Base-by-base conservation (phyloP, 2,329 filamentous ascomycete genomes). In the Trichoderma endophyticum region DNA sequence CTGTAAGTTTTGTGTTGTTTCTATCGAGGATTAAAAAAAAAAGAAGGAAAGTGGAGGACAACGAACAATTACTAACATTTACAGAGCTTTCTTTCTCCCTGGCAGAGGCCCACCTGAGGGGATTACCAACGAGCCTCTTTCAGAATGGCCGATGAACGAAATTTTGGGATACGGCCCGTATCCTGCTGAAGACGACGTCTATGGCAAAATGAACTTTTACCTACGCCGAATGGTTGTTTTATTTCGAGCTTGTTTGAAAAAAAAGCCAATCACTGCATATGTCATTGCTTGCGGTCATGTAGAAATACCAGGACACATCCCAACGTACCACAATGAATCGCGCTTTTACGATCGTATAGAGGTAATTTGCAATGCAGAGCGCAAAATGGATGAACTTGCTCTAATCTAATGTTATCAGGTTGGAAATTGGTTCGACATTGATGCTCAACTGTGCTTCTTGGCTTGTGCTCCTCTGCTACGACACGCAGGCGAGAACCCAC, bases 171-270 rank as follows among this genome's bases (percentile, higher is more conserved):
- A 74, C 28, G 3, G 34, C 0, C 70, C 43, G 14, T 71, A 73
- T 12, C 70, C 72, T 21, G 74, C 77, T 1, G 28, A 56, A 12
- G 76, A 77, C 11, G 78, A 79, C 60, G 73, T 76, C 5, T 79
- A 79, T 64, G 78, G 78, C 28, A 78, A 78, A 67, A 75, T 78
- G 74, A 78, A 76, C 14, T 77, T 74, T 69, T 79, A 76, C n/a
- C 60, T 79, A 5, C 74, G 76, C 18, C 57, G 74, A 26, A 15
- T 75, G 39, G 72, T 75, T 15, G 32, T 76, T 6, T 30, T 24
- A 3, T 79, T 79, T n/a, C 77, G 77, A 57, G 14, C 26, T 2
- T 28, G 72, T 8, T 2, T 72, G 4, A 63, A 28, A 34, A 67
- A 26, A 8, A 61, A 26, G 2, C 4, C 12, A 11, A 28, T 70